Evolutionary conservation across 164 flowering plant genomes (phyloP).

Genomic region (Magnolia changhungtana): DNA sequence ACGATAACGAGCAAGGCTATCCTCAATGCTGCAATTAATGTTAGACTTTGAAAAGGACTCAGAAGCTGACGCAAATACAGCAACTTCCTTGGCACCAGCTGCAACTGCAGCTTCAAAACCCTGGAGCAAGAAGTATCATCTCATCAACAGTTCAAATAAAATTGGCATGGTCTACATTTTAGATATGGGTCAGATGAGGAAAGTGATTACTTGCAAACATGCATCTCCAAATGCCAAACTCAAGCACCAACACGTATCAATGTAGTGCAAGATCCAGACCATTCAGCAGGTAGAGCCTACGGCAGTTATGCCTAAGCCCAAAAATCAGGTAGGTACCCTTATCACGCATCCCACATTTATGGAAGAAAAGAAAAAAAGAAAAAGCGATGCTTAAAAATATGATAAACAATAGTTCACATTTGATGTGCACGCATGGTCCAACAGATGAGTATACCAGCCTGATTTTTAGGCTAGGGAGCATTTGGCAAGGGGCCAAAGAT

Average conservation of each 20-base stretch:
- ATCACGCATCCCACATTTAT: no score
- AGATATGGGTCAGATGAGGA: not conserved
- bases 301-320: no score
- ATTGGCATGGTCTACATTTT: not conserved
- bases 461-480: no score
- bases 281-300: not conserved
- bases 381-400: no score
- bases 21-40: constrained; percentile 92
- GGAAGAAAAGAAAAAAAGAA: no score
- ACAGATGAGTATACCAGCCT: no score
- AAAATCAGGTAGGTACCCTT: no score
- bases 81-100: constrained; percentile 96
- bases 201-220: not conserved
- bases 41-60: constrained; percentile 94
- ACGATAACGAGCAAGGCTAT: constrained; percentile 76
- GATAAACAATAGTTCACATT: no score
- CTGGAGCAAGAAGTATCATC: constrained; percentile 28
- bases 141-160: not conserved
- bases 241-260: not conserved
- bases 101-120: constrained; percentile 95
- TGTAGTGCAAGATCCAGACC: not conserved
- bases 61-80: constrained; percentile 96
- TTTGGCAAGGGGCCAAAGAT: no score
- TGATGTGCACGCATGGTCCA: no score
- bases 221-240: not conserved